Evolutionary conservation across 2,329 filamentous ascomycete genomes (phyloP), one percentile per base, ranked within the genome.

Genomic region (Sphaerulina musiva): DNA sequence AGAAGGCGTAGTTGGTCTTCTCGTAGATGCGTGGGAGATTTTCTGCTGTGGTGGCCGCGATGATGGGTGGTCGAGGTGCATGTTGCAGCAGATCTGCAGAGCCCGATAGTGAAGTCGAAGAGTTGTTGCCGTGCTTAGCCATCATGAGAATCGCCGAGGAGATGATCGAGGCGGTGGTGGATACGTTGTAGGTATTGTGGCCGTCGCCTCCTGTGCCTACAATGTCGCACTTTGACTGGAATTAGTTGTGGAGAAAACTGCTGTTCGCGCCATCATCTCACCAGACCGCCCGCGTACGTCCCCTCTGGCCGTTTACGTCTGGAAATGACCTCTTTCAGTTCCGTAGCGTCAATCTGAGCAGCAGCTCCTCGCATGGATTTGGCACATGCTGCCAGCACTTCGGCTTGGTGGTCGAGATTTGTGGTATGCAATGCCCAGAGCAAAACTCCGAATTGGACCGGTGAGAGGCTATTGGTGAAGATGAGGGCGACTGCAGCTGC

Each of bases 131-230:
- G 74, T 98, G 93, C 75, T 98, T 98, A 61, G 87, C 89, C 54
- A 95, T 80, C 65, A 95, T 79, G 36, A 98, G 80, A 29, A 95
- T 77, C 4, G 90, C 84, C 5, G 90, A 95, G 45, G 89, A 89
- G 46, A 98, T 77, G 67, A 98, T 96, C 14, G 90, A 95, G 2
- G 93, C 83, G 6, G 93, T 95, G 4, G 93, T 98, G 64, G 87
- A 93, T 69, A 98, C 92, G 72, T 98, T 98, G 82, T 95, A 98
- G 34, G 93, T 98, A 72, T 95, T 89, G 78, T 97, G 91, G 17
- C 87, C 86, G 75, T 98, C 93, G 67, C 93, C 93, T 62, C 93
- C 93, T 6, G 93, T 98, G 63, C 93, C 93, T 55, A 98, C 93
- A 69, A 98, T 97, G 71, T 98, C 93, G 70, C 91, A 84, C 80